Base-by-base conservation (phyloP, 2,329 filamentous ascomycete species). In the Sordariomycetes sp. region DNA sequence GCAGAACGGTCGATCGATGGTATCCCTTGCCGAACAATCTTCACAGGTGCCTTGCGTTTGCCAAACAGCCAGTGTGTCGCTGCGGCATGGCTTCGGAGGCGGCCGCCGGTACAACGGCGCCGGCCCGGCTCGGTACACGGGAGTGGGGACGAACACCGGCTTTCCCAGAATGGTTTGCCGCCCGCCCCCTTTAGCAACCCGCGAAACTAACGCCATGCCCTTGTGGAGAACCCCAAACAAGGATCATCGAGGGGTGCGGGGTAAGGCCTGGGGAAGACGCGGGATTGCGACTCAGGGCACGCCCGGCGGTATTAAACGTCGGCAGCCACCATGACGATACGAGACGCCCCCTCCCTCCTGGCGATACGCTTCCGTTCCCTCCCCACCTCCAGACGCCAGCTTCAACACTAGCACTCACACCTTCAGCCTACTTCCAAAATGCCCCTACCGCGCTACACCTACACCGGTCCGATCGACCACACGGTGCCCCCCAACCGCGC, bases 381-480 rank as follows among this genome's bases (percentile, higher is more conserved):
- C n/a, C n/a, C n/a, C n/a, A n/a, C n/a, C n/a, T n/a, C n/a, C n/a
- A n/a, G n/a, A n/a, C n/a, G n/a, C n/a, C n/a, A n/a, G n/a, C 36
- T 42, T 42, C 36, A 15, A 42, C 36, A 42, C 34, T 36, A 36
- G 13, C n/a, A n/a, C n/a, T n/a, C n/a, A n/a, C n/a, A n/a, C n/a
- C n/a, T n/a, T n/a, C n/a, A n/a, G n/a, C 28, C 7, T 36, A 3
- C 20, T 20, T 4, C 22, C 48, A 57, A 17, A 8, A 63, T 64
- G 62, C 59, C 64, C 55, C 54, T 65, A 15, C 61, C 61, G 20
- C 58, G 57, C 15, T 70, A 69, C 57, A 57, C 55, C 12, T 67
- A 69, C 60, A 67, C 62, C 7, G 68, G 67, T 55, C 69, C 69
- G 7, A 61, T 72, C 20, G 66, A 72, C 59, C 66, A 68, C 56